These are phyloP conservation scores for Curvularia sp. DNA, from an alignment of 2,329 filamentous ascomycete genomes.

Conservation along the genomic window DNA sequence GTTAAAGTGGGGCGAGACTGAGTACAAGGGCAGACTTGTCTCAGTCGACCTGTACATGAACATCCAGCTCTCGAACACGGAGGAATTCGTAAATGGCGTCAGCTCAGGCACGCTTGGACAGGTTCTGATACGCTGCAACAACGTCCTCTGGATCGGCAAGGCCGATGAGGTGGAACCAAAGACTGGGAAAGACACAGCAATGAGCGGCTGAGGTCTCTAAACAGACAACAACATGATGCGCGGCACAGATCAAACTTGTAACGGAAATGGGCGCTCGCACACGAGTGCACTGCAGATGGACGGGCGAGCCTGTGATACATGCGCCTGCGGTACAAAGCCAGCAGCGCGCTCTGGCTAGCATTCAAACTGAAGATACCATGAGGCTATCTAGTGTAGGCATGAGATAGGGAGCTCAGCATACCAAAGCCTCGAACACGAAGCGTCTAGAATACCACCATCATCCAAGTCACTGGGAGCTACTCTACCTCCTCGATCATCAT, in stretches of 20 bases:
- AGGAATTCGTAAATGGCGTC: conserved; percentile 91
- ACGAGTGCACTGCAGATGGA: background rate
- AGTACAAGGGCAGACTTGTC: conserved; percentile 93
- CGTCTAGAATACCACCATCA: conserved; percentile 11
- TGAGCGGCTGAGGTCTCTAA: conserved; percentile 48
- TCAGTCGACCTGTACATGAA: conserved; percentile 99
- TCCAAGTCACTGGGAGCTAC: conserved; percentile 42
- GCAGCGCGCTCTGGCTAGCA: conserved; percentile 14
- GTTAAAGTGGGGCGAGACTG: conserved; percentile 96
- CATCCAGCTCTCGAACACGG: conserved; percentile 86
- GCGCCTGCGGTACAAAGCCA: background rate
- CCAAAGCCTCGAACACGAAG: conserved; percentile 12
- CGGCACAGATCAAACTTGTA: conserved; percentile 3
- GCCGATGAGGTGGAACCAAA: conserved; percentile 57
- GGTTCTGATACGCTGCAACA: conserved; percentile 96
- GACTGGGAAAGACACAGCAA: conserved; percentile 51
- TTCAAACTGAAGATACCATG: conserved; percentile 24
- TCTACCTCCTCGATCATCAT: conserved; percentile 66
- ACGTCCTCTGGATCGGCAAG: conserved; percentile 88
- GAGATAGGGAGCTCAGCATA: conserved; percentile 15
- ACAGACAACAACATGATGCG: conserved; percentile 2
- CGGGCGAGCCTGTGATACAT: background rate
- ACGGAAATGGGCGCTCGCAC: background rate
- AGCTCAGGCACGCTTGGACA: conserved; percentile 84
- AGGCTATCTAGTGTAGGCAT: conserved; percentile 17